Evolutionary conservation across 345 rosid species (phyloP).

Genomic region (Punica granatum): DNA sequence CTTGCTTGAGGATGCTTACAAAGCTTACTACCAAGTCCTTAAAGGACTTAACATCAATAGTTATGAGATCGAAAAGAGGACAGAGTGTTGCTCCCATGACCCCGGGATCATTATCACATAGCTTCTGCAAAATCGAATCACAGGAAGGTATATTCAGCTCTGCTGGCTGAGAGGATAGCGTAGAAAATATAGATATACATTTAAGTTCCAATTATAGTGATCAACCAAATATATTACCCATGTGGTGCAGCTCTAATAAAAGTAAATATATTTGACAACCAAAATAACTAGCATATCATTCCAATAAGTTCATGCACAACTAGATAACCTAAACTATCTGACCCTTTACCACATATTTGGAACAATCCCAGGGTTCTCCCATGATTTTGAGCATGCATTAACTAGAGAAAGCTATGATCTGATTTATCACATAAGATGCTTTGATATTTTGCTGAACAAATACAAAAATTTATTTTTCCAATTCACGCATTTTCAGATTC

Average conservation of each 20-base stretch:
- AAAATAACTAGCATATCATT: background rate
- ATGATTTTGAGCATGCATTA: background rate
- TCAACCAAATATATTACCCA: background rate
- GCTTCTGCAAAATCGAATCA: conserved; percentile 39
- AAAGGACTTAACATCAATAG: conserved; percentile 56
- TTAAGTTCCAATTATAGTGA: background rate
- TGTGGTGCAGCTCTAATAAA: background rate
- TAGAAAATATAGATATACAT: background rate
- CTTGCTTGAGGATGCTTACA: conserved; percentile 94
- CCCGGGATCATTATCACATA: conserved; percentile 93
- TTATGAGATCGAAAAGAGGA: conserved; percentile 81
- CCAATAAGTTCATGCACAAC: background rate
- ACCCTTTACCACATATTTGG: background rate
- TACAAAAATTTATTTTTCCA: background rate
- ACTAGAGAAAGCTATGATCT: background rate
- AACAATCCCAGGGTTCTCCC: background rate
- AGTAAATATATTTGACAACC: too few relatives aligned
- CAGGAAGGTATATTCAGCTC: conserved; percentile 2
- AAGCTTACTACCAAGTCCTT: conserved; percentile 89
- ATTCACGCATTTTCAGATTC: background rate
- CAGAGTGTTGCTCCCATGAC: conserved; percentile 99
- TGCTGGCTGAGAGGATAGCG: background rate
- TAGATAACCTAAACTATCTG: background rate
- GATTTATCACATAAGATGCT: background rate
- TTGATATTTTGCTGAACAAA: background rate